A percentile compares a stretch with the other conserved stretches of the same genome.
Evolutionary conservation across 495 filamentous ascomycete species (phyloP).

Genomic region (Penicillium argentinense): DNA sequence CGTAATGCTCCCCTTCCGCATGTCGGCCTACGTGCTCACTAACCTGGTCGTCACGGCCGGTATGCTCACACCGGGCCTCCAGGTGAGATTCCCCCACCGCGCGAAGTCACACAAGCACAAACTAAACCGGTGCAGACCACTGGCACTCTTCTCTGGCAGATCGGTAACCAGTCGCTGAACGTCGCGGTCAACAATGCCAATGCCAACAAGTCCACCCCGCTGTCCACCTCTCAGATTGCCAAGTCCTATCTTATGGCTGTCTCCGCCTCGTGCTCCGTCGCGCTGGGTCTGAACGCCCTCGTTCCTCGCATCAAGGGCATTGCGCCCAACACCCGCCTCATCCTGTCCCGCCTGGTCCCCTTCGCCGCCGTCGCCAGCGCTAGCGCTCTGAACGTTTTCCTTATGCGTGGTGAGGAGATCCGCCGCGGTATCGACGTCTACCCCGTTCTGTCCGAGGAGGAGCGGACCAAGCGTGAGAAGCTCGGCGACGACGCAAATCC

Average conservation of each 20-base stretch:
- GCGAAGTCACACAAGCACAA: not conserved
- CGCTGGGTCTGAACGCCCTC: conserved; percentile 84
- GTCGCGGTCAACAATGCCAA: conserved; percentile 97
- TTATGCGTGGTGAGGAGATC: conserved; percentile 97
- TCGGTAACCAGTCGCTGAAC: conserved; percentile 95
- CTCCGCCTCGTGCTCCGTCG: conserved; percentile 86
- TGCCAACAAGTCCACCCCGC: conserved; percentile 91
- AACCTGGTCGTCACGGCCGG: conserved; percentile 96
- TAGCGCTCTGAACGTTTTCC: conserved; percentile 88
- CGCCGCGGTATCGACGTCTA: conserved; percentile 92
- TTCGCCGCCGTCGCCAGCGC: conserved; percentile 93
- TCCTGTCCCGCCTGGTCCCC: conserved; percentile 81
- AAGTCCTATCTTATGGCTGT: conserved; percentile 93
- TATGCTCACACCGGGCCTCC: conserved; percentile 83
- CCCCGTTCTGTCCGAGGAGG: conserved; percentile 56
- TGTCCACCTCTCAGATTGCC: conserved; percentile 74
- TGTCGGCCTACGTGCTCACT: conserved; percentile 93
- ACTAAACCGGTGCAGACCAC: conserved; percentile 55
- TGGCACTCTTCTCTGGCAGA: conserved; percentile 92
- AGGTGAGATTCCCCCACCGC: conserved; percentile 15
- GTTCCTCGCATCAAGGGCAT: conserved; percentile 81
- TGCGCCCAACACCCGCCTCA: conserved; percentile 67
- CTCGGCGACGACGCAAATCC: conserved; percentile 50
- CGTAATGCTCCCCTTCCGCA: conserved; percentile 92
- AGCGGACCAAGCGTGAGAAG: conserved; percentile 50